Percentiles rank a stretch among this genome's conserved stretches.
phyloP scores from a whole-genome alignment of 352 stramenopile species.

The Phytophthora colocasiae region DNA sequence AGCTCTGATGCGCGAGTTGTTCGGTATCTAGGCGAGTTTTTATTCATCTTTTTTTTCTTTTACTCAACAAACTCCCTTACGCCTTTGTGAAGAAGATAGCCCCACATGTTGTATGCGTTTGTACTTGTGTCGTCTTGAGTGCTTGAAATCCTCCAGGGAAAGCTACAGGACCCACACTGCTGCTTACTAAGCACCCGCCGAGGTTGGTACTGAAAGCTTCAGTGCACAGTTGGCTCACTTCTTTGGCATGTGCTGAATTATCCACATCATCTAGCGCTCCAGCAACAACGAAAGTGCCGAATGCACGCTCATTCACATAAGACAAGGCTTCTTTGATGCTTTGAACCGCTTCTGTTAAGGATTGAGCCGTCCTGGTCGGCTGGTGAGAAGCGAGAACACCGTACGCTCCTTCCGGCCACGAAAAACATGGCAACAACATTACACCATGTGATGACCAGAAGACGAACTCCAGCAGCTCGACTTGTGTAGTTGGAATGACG shows the following conservation, averaged over 20 bases:
- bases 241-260: constrained; percentile 25
- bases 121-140: constrained; percentile 23
- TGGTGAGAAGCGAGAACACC: constrained; percentile 50
- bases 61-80: constrained; percentile 18
- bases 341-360: constrained; percentile 30
- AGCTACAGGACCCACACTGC: constrained; percentile 47
- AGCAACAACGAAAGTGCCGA: constrained; percentile 44
- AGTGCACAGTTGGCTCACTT: constrained; percentile 30
- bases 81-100: constrained; percentile 48
- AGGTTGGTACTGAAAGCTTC: constrained; percentile 24
- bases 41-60: constrained; percentile 12
- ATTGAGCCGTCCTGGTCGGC: constrained; percentile 16
- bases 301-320: constrained; percentile 10
- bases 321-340: constrained; percentile 6
- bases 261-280: constrained; percentile 45
- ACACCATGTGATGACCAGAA: constrained; percentile 26
- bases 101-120: constrained; percentile 57
- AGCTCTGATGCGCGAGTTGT: constrained; percentile 38
- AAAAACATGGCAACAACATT: constrained; percentile 31
- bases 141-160: constrained; percentile 23
- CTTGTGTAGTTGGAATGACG: constrained; percentile 9
- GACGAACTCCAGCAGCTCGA: constrained; percentile 44
- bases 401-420: constrained; percentile 45
- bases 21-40: constrained; percentile 14
- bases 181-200: constrained; percentile 45